Evolutionary conservation across 2,329 filamentous ascomycete genomes (phyloP).

Genomic region (Ophiocordyceps australis): DNA sequence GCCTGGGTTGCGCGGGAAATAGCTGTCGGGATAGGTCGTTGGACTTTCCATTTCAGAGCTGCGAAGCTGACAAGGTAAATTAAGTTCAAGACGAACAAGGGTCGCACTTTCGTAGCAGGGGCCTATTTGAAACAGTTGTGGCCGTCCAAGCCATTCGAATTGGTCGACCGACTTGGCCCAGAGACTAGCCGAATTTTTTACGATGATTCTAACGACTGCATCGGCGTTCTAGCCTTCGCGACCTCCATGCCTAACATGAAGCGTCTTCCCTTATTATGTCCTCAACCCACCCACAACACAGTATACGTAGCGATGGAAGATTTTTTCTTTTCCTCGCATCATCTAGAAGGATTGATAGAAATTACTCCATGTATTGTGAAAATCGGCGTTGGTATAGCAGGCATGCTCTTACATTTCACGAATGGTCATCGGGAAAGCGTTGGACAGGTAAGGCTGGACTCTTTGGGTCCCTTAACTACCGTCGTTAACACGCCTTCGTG

Average conservation of each 20-base stretch:
- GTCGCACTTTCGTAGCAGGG: conserved; percentile 1
- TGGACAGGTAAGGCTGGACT: conserved; percentile 2
- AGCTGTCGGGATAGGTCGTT: conserved; percentile 1
- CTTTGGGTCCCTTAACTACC: conserved; percentile 1
- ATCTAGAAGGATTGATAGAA: conserved; percentile 1
- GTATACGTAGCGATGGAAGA: conserved; percentile 2
- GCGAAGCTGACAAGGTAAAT: conserved; percentile 1
- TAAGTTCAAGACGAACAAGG: conserved; percentile 2
- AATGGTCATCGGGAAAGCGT: conserved; percentile 2
- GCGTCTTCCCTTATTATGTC: not conserved
- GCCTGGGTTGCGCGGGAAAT: not conserved
- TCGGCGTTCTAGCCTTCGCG: conserved; percentile 2
- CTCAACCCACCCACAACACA: conserved; percentile 1
- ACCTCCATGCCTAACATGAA: not conserved
- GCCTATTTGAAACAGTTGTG: conserved; percentile 1
- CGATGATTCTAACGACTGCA: conserved; percentile 1
- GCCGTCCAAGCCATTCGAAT: not conserved
- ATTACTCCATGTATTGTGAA: conserved; percentile 1
- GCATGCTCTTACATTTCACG: conserved; percentile 2
- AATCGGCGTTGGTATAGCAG: not conserved
- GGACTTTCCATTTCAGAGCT: not conserved
- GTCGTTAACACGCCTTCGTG: conserved; percentile 1
- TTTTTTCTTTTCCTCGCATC: conserved; percentile 3
- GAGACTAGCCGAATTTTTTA: conserved; percentile 1
- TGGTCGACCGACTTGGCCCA: conserved; percentile 1